phyloP scores from a whole-genome alignment of 2,329 filamentous ascomycete species.

The Fusarium penzigii region DNA sequence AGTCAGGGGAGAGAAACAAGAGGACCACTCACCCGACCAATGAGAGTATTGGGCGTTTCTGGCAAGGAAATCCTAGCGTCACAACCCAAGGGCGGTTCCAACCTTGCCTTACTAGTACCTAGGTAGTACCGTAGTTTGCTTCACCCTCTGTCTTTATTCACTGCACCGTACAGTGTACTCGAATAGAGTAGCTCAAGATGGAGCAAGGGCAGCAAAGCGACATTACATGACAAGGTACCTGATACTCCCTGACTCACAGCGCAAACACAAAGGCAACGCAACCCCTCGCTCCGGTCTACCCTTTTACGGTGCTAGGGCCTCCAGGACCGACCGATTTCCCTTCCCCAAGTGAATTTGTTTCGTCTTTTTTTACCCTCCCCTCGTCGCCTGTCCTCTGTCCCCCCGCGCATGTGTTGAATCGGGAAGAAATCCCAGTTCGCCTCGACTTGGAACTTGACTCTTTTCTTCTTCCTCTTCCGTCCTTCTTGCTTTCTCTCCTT shows the following conservation, averaged over 20 bases:
- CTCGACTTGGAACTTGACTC: constrained; percentile 2
- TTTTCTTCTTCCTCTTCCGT: background rate
- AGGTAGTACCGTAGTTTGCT: no score
- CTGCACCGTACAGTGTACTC: background rate
- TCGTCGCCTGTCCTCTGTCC: background rate
- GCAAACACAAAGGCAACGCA: no score
- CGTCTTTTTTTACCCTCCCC: background rate
- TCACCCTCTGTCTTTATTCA: background rate
- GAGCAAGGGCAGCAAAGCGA: background rate
- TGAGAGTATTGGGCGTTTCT: background rate
- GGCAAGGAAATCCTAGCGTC: background rate
- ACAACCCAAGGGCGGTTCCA: no score
- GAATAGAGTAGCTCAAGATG: background rate
- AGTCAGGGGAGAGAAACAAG: background rate
- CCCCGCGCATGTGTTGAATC: background rate
- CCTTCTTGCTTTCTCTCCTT: constrained; percentile 13
- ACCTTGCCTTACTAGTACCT: no score
- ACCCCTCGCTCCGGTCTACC: background rate
- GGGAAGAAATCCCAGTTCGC: constrained; percentile 4
- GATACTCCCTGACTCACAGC: no score
- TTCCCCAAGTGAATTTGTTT: background rate
- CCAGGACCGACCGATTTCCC: background rate
- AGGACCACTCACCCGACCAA: background rate
- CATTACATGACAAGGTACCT: no score
- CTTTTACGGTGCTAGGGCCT: background rate